These are phyloP conservation scores for Fusarium sp. DNA, from an alignment of 2,329 filamentous ascomycete genomes.

Conservation along the genomic window DNA sequence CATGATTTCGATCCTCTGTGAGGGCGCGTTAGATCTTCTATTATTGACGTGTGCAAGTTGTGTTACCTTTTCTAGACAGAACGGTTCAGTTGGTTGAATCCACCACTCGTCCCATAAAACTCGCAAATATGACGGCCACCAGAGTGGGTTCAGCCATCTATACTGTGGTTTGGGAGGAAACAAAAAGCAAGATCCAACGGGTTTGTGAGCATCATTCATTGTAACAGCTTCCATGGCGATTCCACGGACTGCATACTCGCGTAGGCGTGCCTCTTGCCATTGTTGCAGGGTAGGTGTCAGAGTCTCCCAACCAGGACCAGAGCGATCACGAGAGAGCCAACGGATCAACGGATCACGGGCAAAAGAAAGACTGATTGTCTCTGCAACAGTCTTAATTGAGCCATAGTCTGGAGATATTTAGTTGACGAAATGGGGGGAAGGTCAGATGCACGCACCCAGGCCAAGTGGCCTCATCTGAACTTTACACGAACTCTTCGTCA, in stretches of 20 bases:
- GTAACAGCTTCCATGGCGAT: background rate
- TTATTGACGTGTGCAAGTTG: fast-evolving
- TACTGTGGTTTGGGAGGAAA: background rate
- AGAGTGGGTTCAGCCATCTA: background rate
- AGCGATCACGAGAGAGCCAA: background rate
- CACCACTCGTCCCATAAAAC: background rate
- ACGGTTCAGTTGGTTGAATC: background rate
- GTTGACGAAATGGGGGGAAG: fast-evolving
- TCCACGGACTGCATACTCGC: background rate
- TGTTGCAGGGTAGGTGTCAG: background rate
- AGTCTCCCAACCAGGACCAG: background rate
- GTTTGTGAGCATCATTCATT: background rate
- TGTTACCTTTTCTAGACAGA: background rate
- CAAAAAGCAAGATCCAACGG: background rate
- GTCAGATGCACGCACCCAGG: fast-evolving
- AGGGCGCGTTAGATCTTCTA: fast-evolving
- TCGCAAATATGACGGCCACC: background rate
- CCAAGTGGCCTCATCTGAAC: background rate
- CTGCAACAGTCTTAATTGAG: background rate
- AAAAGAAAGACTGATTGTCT: background rate
- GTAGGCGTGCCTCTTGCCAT: background rate
- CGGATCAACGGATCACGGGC: background rate
- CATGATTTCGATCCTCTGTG: background rate
- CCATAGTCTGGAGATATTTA: background rate
- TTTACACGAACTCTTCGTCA: background rate